Conservation (phyloP, 2,329 filamentous ascomycete genomes). For the Cercospora beticola region DNA sequence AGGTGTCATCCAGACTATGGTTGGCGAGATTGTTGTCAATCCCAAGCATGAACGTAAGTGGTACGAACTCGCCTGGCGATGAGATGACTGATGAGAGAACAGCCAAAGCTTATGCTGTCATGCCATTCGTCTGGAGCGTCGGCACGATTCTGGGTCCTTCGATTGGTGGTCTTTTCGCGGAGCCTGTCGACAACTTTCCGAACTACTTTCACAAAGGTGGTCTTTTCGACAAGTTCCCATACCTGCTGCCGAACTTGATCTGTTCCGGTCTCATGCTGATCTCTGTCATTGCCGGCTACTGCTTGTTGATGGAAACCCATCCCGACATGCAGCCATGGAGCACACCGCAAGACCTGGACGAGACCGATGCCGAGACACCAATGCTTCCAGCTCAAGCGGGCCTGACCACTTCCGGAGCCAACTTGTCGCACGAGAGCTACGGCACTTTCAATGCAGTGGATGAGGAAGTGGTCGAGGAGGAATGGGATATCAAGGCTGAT, state of each 20-base stretch:
- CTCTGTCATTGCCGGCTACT: conserved; percentile 76
- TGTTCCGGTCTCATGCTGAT: conserved; percentile 74
- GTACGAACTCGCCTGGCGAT: not conserved
- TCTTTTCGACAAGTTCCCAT: conserved; percentile 77
- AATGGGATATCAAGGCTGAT: conserved; percentile 53
- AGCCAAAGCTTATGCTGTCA: conserved; percentile 84
- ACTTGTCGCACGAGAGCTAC: conserved; percentile 68
- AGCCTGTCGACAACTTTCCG: conserved; percentile 74
- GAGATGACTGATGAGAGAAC: conserved; percentile 17
- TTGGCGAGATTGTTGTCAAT: conserved; percentile 78
- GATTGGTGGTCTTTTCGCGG: conserved; percentile 82
- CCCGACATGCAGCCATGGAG: conserved; percentile 69
- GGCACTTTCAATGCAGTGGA: conserved; percentile 48
- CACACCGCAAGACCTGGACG: conserved; percentile 40
- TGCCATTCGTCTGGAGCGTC: conserved; percentile 92
- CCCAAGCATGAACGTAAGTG: conserved; percentile 81
- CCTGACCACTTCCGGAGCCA: conserved; percentile 68
- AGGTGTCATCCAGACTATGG: conserved; percentile 76
- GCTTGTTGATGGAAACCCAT: conserved; percentile 85
- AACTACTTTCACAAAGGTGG: conserved; percentile 64
- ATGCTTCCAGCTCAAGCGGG: conserved; percentile 66
- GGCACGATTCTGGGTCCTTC: conserved; percentile 86
- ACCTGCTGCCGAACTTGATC: conserved; percentile 83
- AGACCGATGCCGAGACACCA: conserved; percentile 63
- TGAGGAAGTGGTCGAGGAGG: conserved; percentile 52